Base-by-base conservation (phyloP, 257 asterid genomes). In the Solanum chmielewskii region DNA sequence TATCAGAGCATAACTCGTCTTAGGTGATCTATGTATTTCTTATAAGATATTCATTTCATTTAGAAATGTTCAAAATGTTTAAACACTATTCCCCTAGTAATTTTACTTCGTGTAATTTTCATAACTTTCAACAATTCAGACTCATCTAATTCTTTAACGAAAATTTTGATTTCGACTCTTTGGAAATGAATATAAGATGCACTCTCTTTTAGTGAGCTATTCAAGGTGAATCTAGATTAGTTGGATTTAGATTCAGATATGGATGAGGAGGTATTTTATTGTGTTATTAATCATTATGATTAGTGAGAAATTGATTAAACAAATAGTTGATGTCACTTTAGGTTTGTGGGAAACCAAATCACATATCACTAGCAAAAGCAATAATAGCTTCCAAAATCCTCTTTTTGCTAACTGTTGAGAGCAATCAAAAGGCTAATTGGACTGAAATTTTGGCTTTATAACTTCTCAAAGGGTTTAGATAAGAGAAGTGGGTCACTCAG, bases 291-390 rank as follows among this genome's bases (percentile, higher is more conserved):
- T 69, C 37, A 27, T 68, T 27, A 68, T 68, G 74, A 66, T 66
- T 66, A 66, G 35, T 69, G n/a, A 31, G n/a, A 16, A 1, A 29
- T 31, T 70, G 7, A 71, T 2, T 73, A 35, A 44, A 77, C 2
- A 25, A 29, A 9, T 18, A 18, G 11, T 80, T 80, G 42, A 27
- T 80, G 68, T 27, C 29, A 78, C 73, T 78, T 35, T 75, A 20
- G 39, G 42, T n/a, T 23, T 15, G 29, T 66, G 85, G 89, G 41
- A 71, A 87, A 69, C 18, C 89, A 83, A 87, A 56, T 87, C 87
- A 83, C 60, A 77, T 44, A 14, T 82, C 15, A 69, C 68, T 86
- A 21, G 23, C 4, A 47, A 9, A 87, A 59, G 70, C n/a, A 78
- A 18, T 15, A 56, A 52, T 47, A 45, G 39, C 11, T 35, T 68